phyloP scores from a whole-genome alignment of 768 basidiomycete species.

The Tulasnella calospora region DNA sequence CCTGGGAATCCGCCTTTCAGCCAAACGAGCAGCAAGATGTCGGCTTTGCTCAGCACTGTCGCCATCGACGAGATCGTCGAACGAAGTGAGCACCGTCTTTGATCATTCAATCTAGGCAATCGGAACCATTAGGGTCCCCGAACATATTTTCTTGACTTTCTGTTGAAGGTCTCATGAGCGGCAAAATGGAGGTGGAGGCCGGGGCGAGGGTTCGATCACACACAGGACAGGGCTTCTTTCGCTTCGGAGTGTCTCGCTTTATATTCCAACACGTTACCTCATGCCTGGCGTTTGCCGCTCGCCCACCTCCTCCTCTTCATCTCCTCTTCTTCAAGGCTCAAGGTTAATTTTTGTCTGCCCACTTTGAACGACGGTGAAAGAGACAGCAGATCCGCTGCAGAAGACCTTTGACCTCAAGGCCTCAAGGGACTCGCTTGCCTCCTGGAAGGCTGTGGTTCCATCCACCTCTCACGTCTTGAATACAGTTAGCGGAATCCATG shows the following conservation, averaged over 20 bases:
- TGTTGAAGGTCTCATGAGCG: neutral
- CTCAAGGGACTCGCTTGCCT: neutral
- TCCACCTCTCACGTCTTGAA: neutral
- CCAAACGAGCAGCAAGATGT: too few relatives aligned
- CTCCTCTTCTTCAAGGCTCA: neutral
- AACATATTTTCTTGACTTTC: neutral
- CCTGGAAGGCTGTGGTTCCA: neutral
- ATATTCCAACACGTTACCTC: conserved; percentile 3
- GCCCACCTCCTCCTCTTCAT: neutral
- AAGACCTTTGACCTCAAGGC: neutral
- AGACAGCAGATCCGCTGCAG: neutral
- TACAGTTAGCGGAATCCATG: neutral
- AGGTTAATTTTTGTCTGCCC: neutral
- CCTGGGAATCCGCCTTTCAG: too few relatives aligned
- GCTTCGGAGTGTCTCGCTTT: neutral
- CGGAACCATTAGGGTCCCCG: neutral
- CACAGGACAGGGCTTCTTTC: neutral
- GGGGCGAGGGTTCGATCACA: neutral
- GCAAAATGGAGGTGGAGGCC: neutral
- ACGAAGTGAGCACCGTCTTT: neutral
- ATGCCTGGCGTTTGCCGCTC: neutral
- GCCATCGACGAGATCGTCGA: neutral
- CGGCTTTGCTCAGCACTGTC: neutral
- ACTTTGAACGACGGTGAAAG: neutral
- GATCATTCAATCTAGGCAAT: neutral